Base-by-base conservation (phyloP, 2,329 filamentous ascomycete species). In the Colletotrichum noveboracense region DNA sequence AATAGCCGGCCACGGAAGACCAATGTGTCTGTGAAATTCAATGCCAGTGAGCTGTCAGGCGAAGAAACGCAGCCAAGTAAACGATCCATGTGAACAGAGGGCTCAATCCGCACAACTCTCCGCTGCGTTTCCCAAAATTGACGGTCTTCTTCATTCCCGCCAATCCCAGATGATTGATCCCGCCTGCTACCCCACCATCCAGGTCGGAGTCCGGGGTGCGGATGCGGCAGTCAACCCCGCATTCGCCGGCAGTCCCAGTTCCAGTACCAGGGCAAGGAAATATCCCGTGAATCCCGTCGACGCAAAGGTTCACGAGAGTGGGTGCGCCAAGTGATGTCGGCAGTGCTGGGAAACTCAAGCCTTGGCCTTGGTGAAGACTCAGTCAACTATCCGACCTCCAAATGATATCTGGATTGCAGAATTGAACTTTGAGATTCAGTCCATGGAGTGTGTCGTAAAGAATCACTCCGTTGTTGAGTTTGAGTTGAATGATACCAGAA, bases 221-320 rank as follows among this genome's bases (percentile, higher is more conserved):
- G 66, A 69, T 32, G 18, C 66, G 56, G 67, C 56, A 70, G 67
- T 70, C 34, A 32, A 70, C 56, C 67, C 67, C 67, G 67, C 67
- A 70, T 70, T 52, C 32, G 18, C 67, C 67, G 56, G 67, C 34
- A 62, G 67, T 70, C 67, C 34, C 56, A 62, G 14, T 48, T 26
- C 67, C 67, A 28, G 52, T 30, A 28, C 66, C 66, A 38, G 56
- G 67, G 67, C n/a, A 43, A n/a, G 6, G 18, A 52, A 61, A 52
- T 48, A 16, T 70, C 67, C 56, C 56, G 34, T 52, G 34, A 70
- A 70, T 48, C 55, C 55, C 67, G 12, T 70, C 18, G 38, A 48
- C 18, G 38, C 38, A 48, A 12, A 48, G 38, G 18, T 48, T n/a
- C 56, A 10, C 18, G 55, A 7, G 34, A 13, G 16, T 16, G n/a